Conservation (phyloP, 2,329 filamentous ascomycete genomes). For the Aspergillus texensis region DNA sequence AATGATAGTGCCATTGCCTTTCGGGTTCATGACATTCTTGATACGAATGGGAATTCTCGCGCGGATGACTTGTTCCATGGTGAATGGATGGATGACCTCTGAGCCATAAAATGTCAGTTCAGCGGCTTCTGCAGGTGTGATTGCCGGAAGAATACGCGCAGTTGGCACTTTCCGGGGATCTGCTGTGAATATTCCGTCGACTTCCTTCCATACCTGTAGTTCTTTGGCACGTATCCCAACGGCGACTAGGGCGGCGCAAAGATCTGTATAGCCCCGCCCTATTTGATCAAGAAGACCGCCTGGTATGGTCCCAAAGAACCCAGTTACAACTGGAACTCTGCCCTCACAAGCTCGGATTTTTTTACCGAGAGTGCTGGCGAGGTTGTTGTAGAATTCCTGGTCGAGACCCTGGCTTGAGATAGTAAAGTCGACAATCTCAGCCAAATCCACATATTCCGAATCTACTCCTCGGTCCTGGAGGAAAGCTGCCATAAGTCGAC, state of each 20-base stretch:
- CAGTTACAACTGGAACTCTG: slow-evolving; percentile 78
- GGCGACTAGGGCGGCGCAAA: slow-evolving; percentile 88
- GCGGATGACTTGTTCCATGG: slow-evolving; percentile 87
- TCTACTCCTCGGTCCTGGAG: slow-evolving; percentile 79
- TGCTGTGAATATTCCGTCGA: slow-evolving; percentile 88
- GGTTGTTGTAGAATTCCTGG: slow-evolving; percentile 69
- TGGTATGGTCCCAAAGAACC: slow-evolving; percentile 92
- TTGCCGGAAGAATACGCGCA: slow-evolving; percentile 81
- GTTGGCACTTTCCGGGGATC: slow-evolving; percentile 91
- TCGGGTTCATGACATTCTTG: slow-evolving; percentile 71
- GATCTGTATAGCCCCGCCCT: slow-evolving; percentile 92
- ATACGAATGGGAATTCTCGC: slow-evolving; percentile 69
- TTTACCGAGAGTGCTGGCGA: slow-evolving; percentile 63
- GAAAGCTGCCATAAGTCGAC: slow-evolving; percentile 83
- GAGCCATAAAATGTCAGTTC: slow-evolving; percentile 94
- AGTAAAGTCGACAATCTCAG: slow-evolving; percentile 74
- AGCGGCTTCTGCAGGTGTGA: slow-evolving; percentile 92
- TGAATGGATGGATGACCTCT: slow-evolving; percentile 97
- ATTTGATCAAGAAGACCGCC: slow-evolving; percentile 89
- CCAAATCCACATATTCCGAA: slow-evolving; percentile 87
- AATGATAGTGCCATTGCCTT: slow-evolving; percentile 64
- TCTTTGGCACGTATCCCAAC: slow-evolving; percentile 86
- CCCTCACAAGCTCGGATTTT: slow-evolving; percentile 67
- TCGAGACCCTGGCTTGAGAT: slow-evolving; percentile 59
- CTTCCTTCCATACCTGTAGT: slow-evolving; percentile 98